Evolutionary conservation across 1,284 basidiomycete genomes (phyloP), one percentile per base, ranked within the genome.

Genomic region (Heliocybe sulcata): DNA sequence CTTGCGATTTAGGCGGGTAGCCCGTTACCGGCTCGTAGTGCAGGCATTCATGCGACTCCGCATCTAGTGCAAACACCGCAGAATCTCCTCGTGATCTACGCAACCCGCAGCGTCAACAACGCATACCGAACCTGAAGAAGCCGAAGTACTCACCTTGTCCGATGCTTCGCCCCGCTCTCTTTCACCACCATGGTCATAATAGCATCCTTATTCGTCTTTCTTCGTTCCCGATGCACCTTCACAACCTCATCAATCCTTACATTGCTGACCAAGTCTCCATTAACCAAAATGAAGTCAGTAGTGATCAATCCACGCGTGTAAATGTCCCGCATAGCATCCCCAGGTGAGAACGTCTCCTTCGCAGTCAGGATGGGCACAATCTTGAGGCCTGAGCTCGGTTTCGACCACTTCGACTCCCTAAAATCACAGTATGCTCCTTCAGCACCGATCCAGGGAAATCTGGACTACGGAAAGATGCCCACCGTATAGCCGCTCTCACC

Each of bases 121-220:
- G 55, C 22, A 56, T 53, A 23, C 59, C 59, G 59, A 50, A 35
- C 48, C 14, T 57, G 58, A 9, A 53, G 61, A 42, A 63, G 58
- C 52, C 61, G 57, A 55, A 31, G 45, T 35, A 74, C 80, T 52
- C 62, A 89, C 90, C 87, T 82, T 52, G 88, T 89, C 51, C 88
- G 75, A 71, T 91, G 89, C 56, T 68, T 70, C 12, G 76, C 74
- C 16, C 89, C 87, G 62, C 83, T 82, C 70, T 89, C 84, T 70
- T 91, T 91, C 57, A 94, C 89, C 12, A 94, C 90, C 76, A 94
- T 90, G 31, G 94, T 98, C 95, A 98, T 97, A 67, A 97, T 95
- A 55, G 89, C 85, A 66, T 97, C 90, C 74, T 94, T 93, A 71
- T 96, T 93, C 55, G 76, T 80, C 69, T 87, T 88, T 57, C 93